Evolutionary conservation across 768 basidiomycete species (phyloP), one percentile per base, ranked within the genome.

Genomic region (Amanita rimosa): DNA sequence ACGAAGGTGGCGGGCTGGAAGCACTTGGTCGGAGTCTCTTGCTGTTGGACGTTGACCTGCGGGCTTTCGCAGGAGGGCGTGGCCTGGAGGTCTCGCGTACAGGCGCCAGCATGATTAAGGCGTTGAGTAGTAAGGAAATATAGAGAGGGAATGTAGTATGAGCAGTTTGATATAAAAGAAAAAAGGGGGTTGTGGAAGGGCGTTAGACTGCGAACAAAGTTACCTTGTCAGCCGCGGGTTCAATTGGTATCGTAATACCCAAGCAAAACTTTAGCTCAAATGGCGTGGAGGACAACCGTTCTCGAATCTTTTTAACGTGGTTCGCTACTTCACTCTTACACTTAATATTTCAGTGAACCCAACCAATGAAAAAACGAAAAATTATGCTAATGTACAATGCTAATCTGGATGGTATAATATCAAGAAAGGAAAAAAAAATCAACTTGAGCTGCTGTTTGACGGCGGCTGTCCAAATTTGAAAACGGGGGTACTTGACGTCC

Each of bases 21-120:
- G 66, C 66, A 46, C 58, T 56, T 36, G 48, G 40, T 36, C 40
- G 41, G 17, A 49, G 48, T 8, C 16, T 31, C 24, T 19, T 41
- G 31, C 24, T 49, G 11, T 26, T 42, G 1, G 69, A 66, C 26
- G 65, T 61, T 31, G 73, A 64, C 42, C 81, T 74, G 46, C 83
- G 76, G 21, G 71, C 62, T 66, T 79, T 79, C 3, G 83, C 84
- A 35, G 85, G 85, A 4, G 85, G 85, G 11, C 76, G 70, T 3
- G 85, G 85, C 41, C 84, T 76, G 14, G 82, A 78, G 11, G 80
- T 81, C 35, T 68, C 67, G 40, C 62, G 58, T 29, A 55, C 51
- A 40, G 57, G 62, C 17, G 67, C 61, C 38, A 72, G 59, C 65
- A 68, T 71, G 24, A 27, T 56, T 36, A 24, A 13, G 33, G 35